A percentile compares a stretch with the other conserved stretches of the same genome.
phyloP scores from a whole-genome alignment of 1,284 basidiomycete genomes.

The Apiotrichum montevideense region DNA sequence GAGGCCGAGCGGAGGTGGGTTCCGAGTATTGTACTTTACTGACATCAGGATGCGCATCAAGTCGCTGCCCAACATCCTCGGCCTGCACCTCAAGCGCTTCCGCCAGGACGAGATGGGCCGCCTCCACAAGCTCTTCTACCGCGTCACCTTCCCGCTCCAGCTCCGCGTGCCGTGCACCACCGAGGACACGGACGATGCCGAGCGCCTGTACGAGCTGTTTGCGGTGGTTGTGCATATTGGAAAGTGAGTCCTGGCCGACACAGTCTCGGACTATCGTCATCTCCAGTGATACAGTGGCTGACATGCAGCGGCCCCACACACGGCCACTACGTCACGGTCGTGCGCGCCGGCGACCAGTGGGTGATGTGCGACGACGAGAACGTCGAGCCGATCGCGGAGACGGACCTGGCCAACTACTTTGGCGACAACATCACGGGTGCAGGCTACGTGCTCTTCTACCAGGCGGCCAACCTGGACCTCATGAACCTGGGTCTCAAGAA shows the following conservation, averaged over 20 bases:
- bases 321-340: slow-evolving; percentile 93
- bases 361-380: slow-evolving; percentile 93
- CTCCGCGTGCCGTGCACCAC: slow-evolving; percentile 94
- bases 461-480: slow-evolving; percentile 78
- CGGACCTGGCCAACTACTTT: slow-evolving; percentile 87
- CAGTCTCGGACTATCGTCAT: neutral
- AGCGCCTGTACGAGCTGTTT: slow-evolving; percentile 83
- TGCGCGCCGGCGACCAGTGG: slow-evolving; percentile 70
- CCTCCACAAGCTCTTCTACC: slow-evolving; percentile 91
- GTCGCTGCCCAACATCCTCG: slow-evolving; percentile 85
- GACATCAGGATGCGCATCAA: slow-evolving; percentile 84
- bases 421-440: slow-evolving; percentile 82
- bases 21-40: neutral
- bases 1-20: slow-evolving; percentile 77
- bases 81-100: slow-evolving; percentile 94
- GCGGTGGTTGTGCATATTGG: slow-evolving; percentile 97
- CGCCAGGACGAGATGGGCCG: slow-evolving; percentile 84
- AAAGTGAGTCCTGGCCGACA: slow-evolving; percentile 56
- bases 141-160: slow-evolving; percentile 91
- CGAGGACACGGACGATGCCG: slow-evolving; percentile 81
- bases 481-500: slow-evolving; percentile 55
- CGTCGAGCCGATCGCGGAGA: slow-evolving; percentile 78
- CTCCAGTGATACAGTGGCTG: slow-evolving; percentile 21
- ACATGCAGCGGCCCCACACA: slow-evolving; percentile 77
- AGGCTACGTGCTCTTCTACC: slow-evolving; percentile 96